phyloP scores from a whole-genome alignment of 208 protist species.

The Angomonas deanei region DNA sequence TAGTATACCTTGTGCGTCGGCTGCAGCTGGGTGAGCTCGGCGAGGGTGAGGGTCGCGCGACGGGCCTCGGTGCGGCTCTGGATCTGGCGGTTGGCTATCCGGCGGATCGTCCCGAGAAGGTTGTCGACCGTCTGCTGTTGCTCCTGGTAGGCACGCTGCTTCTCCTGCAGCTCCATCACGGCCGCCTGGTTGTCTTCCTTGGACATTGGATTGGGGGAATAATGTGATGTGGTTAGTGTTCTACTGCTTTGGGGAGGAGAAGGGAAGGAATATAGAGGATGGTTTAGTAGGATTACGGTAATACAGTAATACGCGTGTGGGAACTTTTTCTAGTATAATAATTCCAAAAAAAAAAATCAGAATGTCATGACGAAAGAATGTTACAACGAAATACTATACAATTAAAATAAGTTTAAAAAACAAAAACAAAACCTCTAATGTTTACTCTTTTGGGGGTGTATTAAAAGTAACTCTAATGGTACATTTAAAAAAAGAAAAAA shows the following conservation, averaged over 20 bases:
- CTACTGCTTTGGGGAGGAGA: too few species aligned
- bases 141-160: constrained; percentile 78
- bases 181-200: constrained; percentile 47
- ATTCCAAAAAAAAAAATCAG: neutral
- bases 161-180: constrained; percentile 87
- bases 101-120: constrained; percentile 67
- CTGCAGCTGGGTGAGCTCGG: constrained; percentile 65
- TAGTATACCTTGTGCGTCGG: constrained; percentile 72
- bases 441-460: too few species aligned
- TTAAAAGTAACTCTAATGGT: neutral
- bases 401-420: too few species aligned
- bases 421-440: too few species aligned
- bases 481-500: neutral
- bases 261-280: too few species aligned
- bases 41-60: constrained; percentile 72
- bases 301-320: neutral
- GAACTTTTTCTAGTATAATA: neutral
- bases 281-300: neutral
- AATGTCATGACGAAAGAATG: constrained; percentile 8
- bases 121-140: constrained; percentile 78
- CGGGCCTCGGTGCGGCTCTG: constrained; percentile 51
- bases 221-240: too few species aligned
- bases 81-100: constrained; percentile 79
- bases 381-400: too few species aligned
- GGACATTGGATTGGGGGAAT: constrained; percentile 18